Evolutionary conservation across 306 rosid genomes (phyloP), one percentile per base, ranked within the genome.

Genomic region (Glycyrrhiza uralensis): DNA sequence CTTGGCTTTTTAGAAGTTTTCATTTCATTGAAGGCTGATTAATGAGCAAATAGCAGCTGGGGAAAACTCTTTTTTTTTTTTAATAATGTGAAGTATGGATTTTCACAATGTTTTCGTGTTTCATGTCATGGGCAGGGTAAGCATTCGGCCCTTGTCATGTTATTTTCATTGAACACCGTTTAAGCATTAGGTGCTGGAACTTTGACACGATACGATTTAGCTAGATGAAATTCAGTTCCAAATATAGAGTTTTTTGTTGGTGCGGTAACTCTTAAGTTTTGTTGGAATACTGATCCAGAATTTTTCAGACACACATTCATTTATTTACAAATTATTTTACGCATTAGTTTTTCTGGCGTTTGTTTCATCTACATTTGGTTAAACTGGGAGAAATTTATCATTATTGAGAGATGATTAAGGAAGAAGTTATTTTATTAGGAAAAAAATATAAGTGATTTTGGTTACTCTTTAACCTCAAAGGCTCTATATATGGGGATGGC

Each of bases 371-470:
- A 8, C 63, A n/a, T 23, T 73, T 73, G 39, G 11, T 20, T 22
- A 35, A 47, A 33, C 7, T 22, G 10, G 3, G 10, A 36, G 29
- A 50, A 26, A 18, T 13, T 17, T 42, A 9, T 54, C 29, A 54
- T 65, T 65, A 18, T 32, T 54, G 66, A 56, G 30, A 8, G 36
- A 24, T 58, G 32, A 49, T 24, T 33, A 76, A 57, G 72, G 47
- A 56, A 65, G 46, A 55, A 24, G 26, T 42, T 63, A 15, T 66
- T 15, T 22, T 28, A 45, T 10, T 65, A 12, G 14, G 32, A 30
- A 58, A 32, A 33, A 58, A 45, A 50, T 11, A 22, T 0, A 7
- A 19, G 30, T 41, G 22, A 33, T 47, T 68, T 18, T 35, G 15
- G 42, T 39, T 17, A 3, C 38, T 36, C 20, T 35, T 4, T 58